Conservation (phyloP, 345 rosid species). For the Lumnitzera littorea region DNA sequence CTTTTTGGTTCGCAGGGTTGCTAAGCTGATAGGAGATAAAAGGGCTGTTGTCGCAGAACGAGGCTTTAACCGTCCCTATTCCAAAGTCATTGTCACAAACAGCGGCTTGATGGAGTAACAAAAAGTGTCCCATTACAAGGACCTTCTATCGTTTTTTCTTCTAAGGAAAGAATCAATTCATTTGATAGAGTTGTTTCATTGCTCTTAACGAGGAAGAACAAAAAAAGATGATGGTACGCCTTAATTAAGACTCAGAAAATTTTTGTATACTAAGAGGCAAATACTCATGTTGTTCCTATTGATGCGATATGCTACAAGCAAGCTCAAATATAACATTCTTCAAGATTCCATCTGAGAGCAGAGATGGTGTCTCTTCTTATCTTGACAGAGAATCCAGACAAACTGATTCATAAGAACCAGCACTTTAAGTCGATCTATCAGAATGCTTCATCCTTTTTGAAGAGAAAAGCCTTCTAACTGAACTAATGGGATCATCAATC, state of each 20-base stretch:
- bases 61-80: constrained; percentile 85
- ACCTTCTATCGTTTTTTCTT: constrained; percentile 3
- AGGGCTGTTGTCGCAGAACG: constrained; percentile 90
- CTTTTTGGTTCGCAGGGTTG: constrained; percentile 46
- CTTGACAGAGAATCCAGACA: not conserved
- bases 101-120: constrained; percentile 57
- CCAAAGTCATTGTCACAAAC: constrained; percentile 61
- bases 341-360: no score
- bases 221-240: not conserved
- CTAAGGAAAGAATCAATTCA: constrained; percentile 9
- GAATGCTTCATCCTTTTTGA: constrained; percentile 39
- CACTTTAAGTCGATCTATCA: constrained; percentile 23
- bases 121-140: not conserved
- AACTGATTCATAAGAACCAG: constrained; percentile 3
- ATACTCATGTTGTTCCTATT: no score
- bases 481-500: constrained; percentile 77
- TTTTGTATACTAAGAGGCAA: constrained; percentile 1
- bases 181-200: not conserved
- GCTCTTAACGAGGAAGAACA: not conserved
- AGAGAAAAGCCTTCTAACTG: constrained; percentile 65
- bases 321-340: no score
- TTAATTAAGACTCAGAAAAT: not conserved
- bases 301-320: no score
- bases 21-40: constrained; percentile 80
- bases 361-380: no score